Conservation (phyloP, 2,329 filamentous ascomycete species). For the Exophiala bonariae region DNA sequence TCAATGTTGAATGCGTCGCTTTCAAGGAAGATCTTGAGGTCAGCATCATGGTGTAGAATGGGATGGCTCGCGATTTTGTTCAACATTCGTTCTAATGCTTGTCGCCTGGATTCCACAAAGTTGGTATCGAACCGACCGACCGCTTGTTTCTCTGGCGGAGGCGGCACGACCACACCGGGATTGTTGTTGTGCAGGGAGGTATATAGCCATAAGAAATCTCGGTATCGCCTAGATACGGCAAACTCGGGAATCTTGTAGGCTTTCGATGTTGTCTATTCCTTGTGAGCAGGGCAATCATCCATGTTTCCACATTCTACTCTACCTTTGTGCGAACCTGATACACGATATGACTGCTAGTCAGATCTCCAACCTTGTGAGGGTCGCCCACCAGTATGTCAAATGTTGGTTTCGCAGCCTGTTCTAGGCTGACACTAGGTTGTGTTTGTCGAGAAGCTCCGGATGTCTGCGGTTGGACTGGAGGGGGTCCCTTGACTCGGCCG, state of each 20-base stretch:
- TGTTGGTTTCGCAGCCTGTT: conserved; percentile 87
- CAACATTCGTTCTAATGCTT: conserved; percentile 93
- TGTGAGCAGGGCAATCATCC: conserved; percentile 23
- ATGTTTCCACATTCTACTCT: conserved; percentile 28
- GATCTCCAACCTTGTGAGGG: conserved; percentile 94
- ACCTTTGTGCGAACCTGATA: conserved; percentile 95
- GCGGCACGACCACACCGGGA: conserved; percentile 90
- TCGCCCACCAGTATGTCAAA: conserved; percentile 93
- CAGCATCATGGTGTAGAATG: conserved; percentile 85
- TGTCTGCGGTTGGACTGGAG: conserved; percentile 56
- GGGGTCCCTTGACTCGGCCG: conserved; percentile 63
- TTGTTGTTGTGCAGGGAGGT: conserved; percentile 92
- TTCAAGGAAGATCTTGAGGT: conserved; percentile 94
- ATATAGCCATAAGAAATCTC: conserved; percentile 97
- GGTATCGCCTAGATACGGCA: conserved; percentile 87
- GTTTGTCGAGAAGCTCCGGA: conserved; percentile 52
- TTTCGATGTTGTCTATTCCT: conserved; percentile 80
- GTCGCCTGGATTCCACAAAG: conserved; percentile 89
- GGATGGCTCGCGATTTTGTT: conserved; percentile 93
- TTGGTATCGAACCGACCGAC: conserved; percentile 94
- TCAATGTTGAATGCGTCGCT: conserved; percentile 95
- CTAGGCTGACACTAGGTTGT: conserved; percentile 81
- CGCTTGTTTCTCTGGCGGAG: conserved; percentile 96
- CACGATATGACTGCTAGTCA: conserved; percentile 96
- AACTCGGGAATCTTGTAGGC: conserved; percentile 92